Base-by-base conservation (phyloP, 257 asterid genomes). In the Solanum arcanum region DNA sequence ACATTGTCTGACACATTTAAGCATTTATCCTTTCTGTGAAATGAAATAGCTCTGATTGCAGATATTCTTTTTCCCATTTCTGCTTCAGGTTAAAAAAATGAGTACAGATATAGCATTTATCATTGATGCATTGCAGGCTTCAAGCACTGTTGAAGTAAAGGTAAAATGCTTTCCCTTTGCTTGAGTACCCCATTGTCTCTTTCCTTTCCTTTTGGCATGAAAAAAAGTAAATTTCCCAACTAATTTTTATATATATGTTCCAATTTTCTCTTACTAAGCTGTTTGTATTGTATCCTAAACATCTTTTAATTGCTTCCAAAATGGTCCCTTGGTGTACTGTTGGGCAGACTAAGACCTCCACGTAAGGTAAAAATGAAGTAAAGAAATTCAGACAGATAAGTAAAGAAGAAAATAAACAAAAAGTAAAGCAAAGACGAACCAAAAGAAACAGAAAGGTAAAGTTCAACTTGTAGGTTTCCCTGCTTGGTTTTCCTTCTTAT, bases 141-240 rank as follows among this genome's bases (percentile, higher is more conserved):
- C 99, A 87, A 92, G 88, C 90, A 91, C 95, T 64, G 86, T 96
- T 88, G 99, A 97, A 94, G 96, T 96, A 91, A 92, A 92, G 99
- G 99, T 97, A 70, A 56, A 82, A 69, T 87, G 59, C 60, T 47
- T 78, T 85, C 62, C 84, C 83, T 87, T 90, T 49, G 52, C 73
- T 84, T 35, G 37, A 39, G 73, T 89, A 81, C 33, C 68, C 77
- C 59, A 27, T 46, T 42, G n/a, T 11, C 59, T 87, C 39, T 49
- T 42, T 62, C 74, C 73, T 83, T 83, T 73, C n/a, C 75, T 20
- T 56, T 12, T 69, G 41, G 69, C 85, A 78, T 49, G 68, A 27
- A 29, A 77, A 44, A 47, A 20, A 29, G 68, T 80, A 29, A 44
- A 80, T 80, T 29, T 46, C 27, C 42, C 84, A 47, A 47, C n/a